These are phyloP conservation scores for Lactarius trivialis DNA, from an alignment of 768 basidiomycete species.

Conservation along the genomic window DNA sequence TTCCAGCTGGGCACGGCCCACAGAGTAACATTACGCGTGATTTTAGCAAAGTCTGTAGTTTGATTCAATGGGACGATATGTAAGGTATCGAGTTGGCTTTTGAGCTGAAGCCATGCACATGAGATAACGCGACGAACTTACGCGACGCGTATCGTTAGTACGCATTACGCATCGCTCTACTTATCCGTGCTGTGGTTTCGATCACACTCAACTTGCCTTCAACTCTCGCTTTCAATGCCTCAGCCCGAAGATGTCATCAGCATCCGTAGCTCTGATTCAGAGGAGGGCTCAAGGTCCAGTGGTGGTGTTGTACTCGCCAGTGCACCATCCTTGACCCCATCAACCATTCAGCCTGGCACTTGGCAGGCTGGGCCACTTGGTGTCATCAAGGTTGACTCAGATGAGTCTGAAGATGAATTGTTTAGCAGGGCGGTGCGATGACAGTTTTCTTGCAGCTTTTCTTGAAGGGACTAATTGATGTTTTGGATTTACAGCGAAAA, in stretches of 20 bases:
- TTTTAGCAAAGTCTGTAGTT: background rate
- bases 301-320: background rate
- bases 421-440: background rate
- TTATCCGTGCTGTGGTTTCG: background rate
- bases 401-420: background rate
- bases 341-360: background rate
- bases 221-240: no score
- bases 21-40: background rate
- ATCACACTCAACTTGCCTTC: no score
- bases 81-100: no score
- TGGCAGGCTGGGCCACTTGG: no score
- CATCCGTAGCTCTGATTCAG: conserved; percentile 5
- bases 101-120: no score
- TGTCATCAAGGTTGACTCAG: background rate
- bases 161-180: no score
- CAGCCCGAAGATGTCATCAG: background rate
- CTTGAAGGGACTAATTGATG: background rate
- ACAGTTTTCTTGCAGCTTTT: background rate
- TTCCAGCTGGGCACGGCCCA: background rate
- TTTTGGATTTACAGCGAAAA: background rate
- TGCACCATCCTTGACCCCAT: no score
- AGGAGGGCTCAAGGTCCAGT: background rate
- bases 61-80: background rate
- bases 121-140: no score
- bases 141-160: no score